Conservation (phyloP, 305 asterid genomes). For the Fraxinus floribunda region DNA sequence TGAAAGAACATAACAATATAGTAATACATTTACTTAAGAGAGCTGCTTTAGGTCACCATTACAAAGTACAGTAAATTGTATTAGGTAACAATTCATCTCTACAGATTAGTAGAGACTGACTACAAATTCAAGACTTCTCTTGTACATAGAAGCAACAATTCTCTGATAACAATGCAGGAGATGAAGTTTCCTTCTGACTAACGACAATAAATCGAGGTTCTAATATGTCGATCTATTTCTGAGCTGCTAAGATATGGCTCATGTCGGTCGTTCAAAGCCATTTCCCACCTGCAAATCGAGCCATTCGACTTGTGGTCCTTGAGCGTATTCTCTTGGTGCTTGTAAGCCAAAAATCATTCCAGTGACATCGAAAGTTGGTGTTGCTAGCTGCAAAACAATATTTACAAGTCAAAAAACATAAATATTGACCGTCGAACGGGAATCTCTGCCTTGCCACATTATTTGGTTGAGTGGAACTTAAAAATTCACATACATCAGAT, state of each 20-base stretch:
- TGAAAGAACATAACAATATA: background rate
- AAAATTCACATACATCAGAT: background rate
- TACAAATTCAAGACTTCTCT: constrained; percentile 5
- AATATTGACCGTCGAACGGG: background rate
- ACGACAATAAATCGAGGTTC: background rate
- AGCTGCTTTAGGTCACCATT: background rate
- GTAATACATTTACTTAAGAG: background rate
- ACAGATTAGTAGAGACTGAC: background rate
- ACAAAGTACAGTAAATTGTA: background rate
- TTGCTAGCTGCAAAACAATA: constrained; percentile 51
- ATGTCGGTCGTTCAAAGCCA: constrained; percentile 53
- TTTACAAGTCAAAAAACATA: background rate
- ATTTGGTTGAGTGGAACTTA: background rate
- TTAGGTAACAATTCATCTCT: background rate
- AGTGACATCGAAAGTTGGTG: constrained; percentile 48
- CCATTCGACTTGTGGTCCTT: constrained; percentile 75
- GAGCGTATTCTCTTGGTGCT: constrained; percentile 54
- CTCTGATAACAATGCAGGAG: background rate
- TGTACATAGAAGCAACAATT: background rate
- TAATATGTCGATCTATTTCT: background rate
- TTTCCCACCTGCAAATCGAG: constrained; percentile 80
- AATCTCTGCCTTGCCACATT: background rate
- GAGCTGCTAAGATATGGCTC: constrained; percentile 20
- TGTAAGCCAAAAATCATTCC: constrained; percentile 64
- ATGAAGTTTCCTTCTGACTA: constrained; percentile 1